These are phyloP conservation scores for Heliosperma pusillum DNA, from an alignment of 148 eudicot genomes.

Conservation along the genomic window DNA sequence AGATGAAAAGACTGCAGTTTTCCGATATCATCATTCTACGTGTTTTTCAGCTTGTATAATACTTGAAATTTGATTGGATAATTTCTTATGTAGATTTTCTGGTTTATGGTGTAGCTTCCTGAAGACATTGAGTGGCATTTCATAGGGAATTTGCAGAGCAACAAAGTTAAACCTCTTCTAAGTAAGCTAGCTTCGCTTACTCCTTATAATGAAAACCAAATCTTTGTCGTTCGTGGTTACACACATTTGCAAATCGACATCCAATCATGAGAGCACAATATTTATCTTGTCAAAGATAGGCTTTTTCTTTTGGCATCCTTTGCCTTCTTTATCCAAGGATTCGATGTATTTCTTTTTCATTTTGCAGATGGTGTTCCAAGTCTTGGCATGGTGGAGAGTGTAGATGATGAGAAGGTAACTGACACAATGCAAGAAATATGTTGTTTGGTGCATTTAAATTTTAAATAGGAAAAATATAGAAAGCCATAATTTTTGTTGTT, in stretches of 20 bases:
- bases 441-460: neutral
- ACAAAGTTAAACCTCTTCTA: slow-evolving; percentile 89
- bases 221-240: neutral
- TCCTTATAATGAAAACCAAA: neutral
- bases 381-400: slow-evolving; percentile 89
- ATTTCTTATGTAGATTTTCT: slow-evolving; percentile 10
- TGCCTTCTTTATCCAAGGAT: neutral
- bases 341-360: neutral
- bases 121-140: slow-evolving; percentile 97
- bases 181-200: slow-evolving; percentile 41
- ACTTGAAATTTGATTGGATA: neutral
- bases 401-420: slow-evolving; percentile 93
- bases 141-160: slow-evolving; percentile 96
- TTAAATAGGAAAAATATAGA: neutral
- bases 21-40: too few relatives aligned
- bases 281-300: neutral
- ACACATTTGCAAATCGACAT: neutral
- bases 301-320: neutral
- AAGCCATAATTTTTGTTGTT: neutral
- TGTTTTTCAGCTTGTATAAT: neutral
- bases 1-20: too few relatives aligned
- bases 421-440: neutral
- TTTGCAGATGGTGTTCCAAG: slow-evolving; percentile 79
- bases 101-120: slow-evolving; percentile 68
- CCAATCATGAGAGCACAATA: neutral